Conservation (phyloP, 2,329 filamentous ascomycete species). For the Aspergillus ochraceoroseus region DNA sequence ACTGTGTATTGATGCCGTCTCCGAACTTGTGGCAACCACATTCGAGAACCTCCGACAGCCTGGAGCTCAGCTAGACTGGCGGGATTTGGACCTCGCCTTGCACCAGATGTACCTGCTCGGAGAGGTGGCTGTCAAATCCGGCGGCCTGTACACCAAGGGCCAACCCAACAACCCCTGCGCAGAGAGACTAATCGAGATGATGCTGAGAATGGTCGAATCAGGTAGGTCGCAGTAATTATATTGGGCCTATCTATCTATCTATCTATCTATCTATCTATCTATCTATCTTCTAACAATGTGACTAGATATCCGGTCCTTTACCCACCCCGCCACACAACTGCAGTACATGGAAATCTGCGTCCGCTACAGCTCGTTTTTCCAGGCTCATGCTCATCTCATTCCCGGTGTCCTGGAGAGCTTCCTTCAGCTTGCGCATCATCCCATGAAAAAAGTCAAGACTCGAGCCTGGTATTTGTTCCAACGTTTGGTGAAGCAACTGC, state of each 20-base stretch:
- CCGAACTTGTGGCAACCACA: slow-evolving; percentile 78
- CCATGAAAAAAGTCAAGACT: slow-evolving; percentile 77
- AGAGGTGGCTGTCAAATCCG: slow-evolving; percentile 83
- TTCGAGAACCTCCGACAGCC: slow-evolving; percentile 74
- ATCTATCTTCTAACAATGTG: no score
- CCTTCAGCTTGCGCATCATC: slow-evolving; percentile 81
- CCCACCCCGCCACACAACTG: slow-evolving; percentile 84
- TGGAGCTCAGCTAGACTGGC: slow-evolving; percentile 77
- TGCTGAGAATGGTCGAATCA: slow-evolving; percentile 91
- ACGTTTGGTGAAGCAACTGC: slow-evolving; percentile 82
- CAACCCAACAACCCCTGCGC: slow-evolving; percentile 73
- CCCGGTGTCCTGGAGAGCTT: slow-evolving; percentile 86
- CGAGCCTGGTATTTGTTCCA: slow-evolving; percentile 97
- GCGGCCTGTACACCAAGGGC: slow-evolving; percentile 79
- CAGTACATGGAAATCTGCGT: slow-evolving; percentile 99
- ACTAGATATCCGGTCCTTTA: slow-evolving; percentile 73
- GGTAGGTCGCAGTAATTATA: slow-evolving; percentile 49
- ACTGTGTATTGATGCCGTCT: slow-evolving; percentile 83
- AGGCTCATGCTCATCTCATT: slow-evolving; percentile 74
- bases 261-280: no score
- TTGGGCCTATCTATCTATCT: no score
- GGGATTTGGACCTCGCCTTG: slow-evolving; percentile 86
- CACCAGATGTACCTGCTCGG: slow-evolving; percentile 96
- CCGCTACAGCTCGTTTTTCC: slow-evolving; percentile 88
- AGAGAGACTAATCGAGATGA: slow-evolving; percentile 81